Evolutionary conservation across 768 basidiomycete genomes (phyloP).

Genomic region (Suillus bovinus): DNA sequence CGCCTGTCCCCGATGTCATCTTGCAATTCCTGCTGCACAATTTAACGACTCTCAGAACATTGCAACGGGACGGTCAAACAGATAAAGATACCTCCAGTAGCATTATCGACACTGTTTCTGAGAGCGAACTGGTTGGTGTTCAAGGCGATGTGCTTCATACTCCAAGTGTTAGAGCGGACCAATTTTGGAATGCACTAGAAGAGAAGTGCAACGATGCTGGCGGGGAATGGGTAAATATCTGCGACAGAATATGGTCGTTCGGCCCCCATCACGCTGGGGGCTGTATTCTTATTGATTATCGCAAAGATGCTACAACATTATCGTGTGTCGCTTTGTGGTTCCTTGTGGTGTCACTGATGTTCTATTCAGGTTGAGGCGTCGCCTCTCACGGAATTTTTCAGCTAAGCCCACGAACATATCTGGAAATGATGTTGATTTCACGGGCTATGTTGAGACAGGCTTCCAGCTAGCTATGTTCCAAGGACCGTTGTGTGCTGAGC

Average conservation of each 20-base stretch:
- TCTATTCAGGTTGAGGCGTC: constrained; percentile 49
- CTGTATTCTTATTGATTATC: constrained; percentile 80
- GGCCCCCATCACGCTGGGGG: constrained; percentile 87
- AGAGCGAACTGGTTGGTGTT: constrained; percentile 41
- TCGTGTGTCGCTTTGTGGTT: constrained; percentile 50
- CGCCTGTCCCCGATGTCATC: constrained; percentile 72
- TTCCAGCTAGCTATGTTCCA: constrained; percentile 95
- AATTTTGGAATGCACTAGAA: constrained; percentile 78
- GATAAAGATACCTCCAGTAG: constrained; percentile 27
- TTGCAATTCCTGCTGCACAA: constrained; percentile 80
- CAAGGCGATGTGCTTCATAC: constrained; percentile 61
- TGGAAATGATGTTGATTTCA: constrained; percentile 56
- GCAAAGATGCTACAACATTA: constrained; percentile 44
- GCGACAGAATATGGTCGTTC: constrained; percentile 83
- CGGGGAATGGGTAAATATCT: constrained; percentile 74
- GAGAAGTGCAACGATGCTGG: constrained; percentile 66
- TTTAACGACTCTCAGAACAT: constrained; percentile 55
- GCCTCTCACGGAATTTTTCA: constrained; percentile 40
- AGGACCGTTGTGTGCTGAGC: constrained; percentile 94
- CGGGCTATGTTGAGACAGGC: constrained; percentile 84
- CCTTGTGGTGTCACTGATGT: constrained; percentile 9
- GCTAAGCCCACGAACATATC: constrained; percentile 35
- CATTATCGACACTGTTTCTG: constrained; percentile 21
- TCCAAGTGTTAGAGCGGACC: constrained; percentile 65
- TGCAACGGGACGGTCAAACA: constrained; percentile 52